Evolutionary conservation across 208 protist species (phyloP).

Genomic region (Plasmodiophora brassicae): DNA sequence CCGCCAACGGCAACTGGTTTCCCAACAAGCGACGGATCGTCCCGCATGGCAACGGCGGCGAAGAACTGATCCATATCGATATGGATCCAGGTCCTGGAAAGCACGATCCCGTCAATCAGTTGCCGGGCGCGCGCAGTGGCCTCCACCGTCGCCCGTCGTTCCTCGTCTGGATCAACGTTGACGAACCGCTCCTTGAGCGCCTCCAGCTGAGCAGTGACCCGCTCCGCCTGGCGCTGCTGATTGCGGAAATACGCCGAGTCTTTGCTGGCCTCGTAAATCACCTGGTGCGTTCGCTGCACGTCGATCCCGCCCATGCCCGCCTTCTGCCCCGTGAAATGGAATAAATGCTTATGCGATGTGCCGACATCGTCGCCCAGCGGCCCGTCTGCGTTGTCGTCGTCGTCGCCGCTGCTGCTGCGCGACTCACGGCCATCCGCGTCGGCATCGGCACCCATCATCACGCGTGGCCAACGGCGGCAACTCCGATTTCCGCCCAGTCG

Average conservation of each 20-base stretch:
- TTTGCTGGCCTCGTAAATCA: constrained; percentile 29
- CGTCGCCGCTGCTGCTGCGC: too few relatives aligned
- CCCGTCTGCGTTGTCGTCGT: too few relatives aligned
- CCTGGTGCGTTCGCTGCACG: background rate
- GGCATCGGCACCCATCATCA: too few relatives aligned
- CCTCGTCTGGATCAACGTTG: background rate
- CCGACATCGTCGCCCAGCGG: too few relatives aligned
- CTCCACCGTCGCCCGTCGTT: background rate
- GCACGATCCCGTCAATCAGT: background rate
- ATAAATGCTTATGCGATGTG: too few relatives aligned
- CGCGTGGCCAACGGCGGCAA: too few relatives aligned
- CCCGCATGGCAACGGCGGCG: constrained; percentile 76
- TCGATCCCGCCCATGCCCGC: background rate
- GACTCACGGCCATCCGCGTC: too few relatives aligned
- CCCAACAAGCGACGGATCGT: constrained; percentile 73
- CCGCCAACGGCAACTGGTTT: constrained; percentile 86
- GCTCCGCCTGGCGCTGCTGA: constrained; percentile 2
- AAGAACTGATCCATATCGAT: constrained; percentile 86
- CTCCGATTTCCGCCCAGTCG: too few relatives aligned
- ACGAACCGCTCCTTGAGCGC: background rate
- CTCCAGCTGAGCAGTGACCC: background rate
- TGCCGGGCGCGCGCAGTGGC: background rate
- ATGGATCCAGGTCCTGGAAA: background rate
- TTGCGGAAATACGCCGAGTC: constrained; percentile 9
- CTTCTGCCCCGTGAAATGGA: background rate